These are phyloP conservation scores for Diaporthe citri DNA, from an alignment of 2,329 filamentous ascomycete genomes.

Conservation along the genomic window DNA sequence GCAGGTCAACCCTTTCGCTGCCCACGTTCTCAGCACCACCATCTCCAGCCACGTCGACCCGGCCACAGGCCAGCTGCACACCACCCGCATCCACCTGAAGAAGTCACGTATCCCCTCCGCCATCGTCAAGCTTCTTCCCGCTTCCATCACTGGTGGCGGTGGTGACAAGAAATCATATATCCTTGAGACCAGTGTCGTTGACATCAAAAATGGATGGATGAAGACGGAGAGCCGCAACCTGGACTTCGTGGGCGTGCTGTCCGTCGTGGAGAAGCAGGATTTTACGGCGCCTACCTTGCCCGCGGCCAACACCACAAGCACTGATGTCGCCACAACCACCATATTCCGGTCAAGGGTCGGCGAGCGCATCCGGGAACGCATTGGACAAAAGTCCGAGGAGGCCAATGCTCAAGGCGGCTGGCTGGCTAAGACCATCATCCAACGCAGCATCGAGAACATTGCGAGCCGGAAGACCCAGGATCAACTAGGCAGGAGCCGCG, in stretches of 20 bases:
- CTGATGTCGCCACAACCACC: slow-evolving; percentile 80
- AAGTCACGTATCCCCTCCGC: slow-evolving; percentile 82
- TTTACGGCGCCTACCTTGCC: slow-evolving; percentile 63
- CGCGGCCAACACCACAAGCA: slow-evolving; percentile 55
- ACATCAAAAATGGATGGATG: slow-evolving; percentile 87
- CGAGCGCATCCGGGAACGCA: slow-evolving; percentile 71
- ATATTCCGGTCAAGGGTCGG: slow-evolving; percentile 80
- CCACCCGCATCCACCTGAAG: slow-evolving; percentile 84
- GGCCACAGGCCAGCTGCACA: slow-evolving; percentile 79
- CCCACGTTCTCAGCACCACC: slow-evolving; percentile 85
- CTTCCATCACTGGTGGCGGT: slow-evolving; percentile 74
- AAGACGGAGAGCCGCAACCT: slow-evolving; percentile 84
- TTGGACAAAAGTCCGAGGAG: slow-evolving; percentile 57
- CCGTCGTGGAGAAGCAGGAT: slow-evolving; percentile 80
- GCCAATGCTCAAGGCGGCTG: slow-evolving; percentile 52
- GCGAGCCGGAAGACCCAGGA: slow-evolving; percentile 82
- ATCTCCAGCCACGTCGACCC: slow-evolving; percentile 81
- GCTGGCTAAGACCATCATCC: slow-evolving; percentile 66
- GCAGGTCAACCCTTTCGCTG: slow-evolving; percentile 81
- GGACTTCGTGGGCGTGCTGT: slow-evolving; percentile 84
- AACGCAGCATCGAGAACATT: slow-evolving; percentile 83
- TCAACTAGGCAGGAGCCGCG: slow-evolving; percentile 82
- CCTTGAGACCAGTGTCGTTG: slow-evolving; percentile 82
- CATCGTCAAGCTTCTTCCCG: slow-evolving; percentile 80
- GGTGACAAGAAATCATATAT: slow-evolving; percentile 83